Percentiles rank a stretch among this genome's conserved stretches.
phyloP scores from a whole-genome alignment of 257 asterid species.

The Fraxinus quadrangulata region DNA sequence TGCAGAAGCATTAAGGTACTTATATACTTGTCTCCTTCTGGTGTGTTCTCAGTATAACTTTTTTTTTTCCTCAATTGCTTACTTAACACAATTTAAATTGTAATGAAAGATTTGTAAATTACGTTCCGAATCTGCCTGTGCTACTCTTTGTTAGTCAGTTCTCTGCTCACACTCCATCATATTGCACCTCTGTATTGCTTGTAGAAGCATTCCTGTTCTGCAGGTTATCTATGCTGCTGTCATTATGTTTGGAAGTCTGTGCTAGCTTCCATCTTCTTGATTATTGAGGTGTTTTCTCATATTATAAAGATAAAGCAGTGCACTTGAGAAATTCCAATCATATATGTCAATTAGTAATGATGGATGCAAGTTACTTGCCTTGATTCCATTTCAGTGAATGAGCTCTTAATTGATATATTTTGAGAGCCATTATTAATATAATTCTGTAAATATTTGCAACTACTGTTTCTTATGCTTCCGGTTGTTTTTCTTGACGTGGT shows the following conservation, averaged over 20 bases:
- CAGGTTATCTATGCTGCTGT: conserved; percentile 7
- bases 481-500: neutral
- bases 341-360: neutral
- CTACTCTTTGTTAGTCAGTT: neutral
- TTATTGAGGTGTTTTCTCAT: neutral
- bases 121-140: neutral
- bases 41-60: conserved; percentile 1
- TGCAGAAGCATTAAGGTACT: conserved; percentile 91
- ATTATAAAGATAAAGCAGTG: conserved; percentile 11
- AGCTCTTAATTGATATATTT: neutral
- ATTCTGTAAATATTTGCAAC: neutral
- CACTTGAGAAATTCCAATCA: neutral
- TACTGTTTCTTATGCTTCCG: conserved; percentile 9
- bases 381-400: neutral
- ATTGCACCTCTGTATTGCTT: neutral
- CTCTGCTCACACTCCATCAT: neutral
- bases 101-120: neutral
- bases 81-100: conserved; percentile 1
- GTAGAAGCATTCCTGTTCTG: neutral
- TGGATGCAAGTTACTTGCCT: neutral
- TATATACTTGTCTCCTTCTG: conserved; percentile 3
- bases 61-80: neutral
- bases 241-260: neutral
- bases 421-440: neutral
- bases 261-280: neutral